A percentile compares a stretch with the other conserved stretches of the same genome.
Conservation (phyloP, 2,329 filamentous ascomycete species). For the Purpureocillium takamizusanense region DNA sequence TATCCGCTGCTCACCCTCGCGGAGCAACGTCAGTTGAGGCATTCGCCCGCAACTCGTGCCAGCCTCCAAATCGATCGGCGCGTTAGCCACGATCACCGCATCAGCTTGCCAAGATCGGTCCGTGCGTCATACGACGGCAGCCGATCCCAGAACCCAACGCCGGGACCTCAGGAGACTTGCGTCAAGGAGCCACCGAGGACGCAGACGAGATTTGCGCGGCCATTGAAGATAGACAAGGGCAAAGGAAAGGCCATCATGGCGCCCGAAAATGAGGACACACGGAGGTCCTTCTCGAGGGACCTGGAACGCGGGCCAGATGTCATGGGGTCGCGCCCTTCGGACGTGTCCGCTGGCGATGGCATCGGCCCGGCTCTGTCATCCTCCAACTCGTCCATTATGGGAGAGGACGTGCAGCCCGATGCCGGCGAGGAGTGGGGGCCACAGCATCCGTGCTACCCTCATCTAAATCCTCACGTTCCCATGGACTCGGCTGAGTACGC, state of each 20-base stretch:
- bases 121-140: slow-evolving; percentile 46
- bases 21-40: slow-evolving; percentile 38
- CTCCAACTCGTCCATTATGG: slow-evolving; percentile 52
- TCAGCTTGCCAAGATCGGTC: slow-evolving; percentile 45
- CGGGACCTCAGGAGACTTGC: slow-evolving; percentile 10
- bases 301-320: slow-evolving; percentile 45
- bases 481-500: slow-evolving; percentile 63
- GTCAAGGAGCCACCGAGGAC: background rate
- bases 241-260: slow-evolving; percentile 42
- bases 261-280: slow-evolving; percentile 22
- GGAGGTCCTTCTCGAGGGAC: slow-evolving; percentile 36
- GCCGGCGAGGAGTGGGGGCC: slow-evolving; percentile 83
- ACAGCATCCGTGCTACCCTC: slow-evolving; percentile 87
- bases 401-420: slow-evolving; percentile 55
- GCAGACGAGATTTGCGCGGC: background rate
- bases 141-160: slow-evolving; percentile 22
- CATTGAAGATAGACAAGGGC: slow-evolving; percentile 30
- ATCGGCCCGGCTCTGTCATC: slow-evolving; percentile 48
- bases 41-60: slow-evolving; percentile 31
- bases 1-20: slow-evolving; percentile 42
- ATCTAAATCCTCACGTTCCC: slow-evolving; percentile 85
- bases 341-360: slow-evolving; percentile 37
- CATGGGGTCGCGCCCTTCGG: slow-evolving; percentile 35
- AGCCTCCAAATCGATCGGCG: slow-evolving; percentile 42
- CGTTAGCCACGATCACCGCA: slow-evolving; percentile 35